Evolutionary conservation across 2,329 filamentous ascomycete species (phyloP), one percentile per base, ranked within the genome.

Genomic region (Clonostachys rosea): DNA sequence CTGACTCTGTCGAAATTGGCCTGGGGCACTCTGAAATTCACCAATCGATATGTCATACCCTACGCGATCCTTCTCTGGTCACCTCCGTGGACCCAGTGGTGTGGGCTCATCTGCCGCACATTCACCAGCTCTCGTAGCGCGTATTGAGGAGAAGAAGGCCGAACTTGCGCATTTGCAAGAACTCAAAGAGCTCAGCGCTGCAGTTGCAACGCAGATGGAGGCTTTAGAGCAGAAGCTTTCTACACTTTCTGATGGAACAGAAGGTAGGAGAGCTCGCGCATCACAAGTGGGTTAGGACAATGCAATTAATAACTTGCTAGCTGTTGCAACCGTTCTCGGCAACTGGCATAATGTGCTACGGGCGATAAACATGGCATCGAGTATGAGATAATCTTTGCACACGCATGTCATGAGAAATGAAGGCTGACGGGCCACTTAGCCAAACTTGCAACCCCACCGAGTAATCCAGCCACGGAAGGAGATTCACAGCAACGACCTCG

Each of bases 331-430:
- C n/a, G 89, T 95, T 18, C 74, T 95, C 62, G 81, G 85, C 46
- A 95, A 94, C 64, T 95, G 89, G 89, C 86, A 91, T 65, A 91
- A 89, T 57, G 89, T 95, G 53, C 75, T 95, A 50, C 78, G 86
- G 54, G 88, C 88, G 40, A 91, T 95, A 59, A 87, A 87, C 60
- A 91, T 94, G 87, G 89, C 89, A 51, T 91, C 87, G 50, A 78
- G 88, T 91, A 75, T 60, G 82, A 35, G 8, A 30, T 10, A 1
- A 13, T 17, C 13, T 43, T 34, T 17, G 30, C n/a, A 8, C 20
- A 13, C 9, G 13, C 20, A n/a, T 20, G 24, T 13, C 12, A 37
- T 9, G 34, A 39, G n/a, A 13, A 42, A 18, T 13, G 20, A 13
- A 33, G 11, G 40, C 35, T 34, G 36, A 39, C 17, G 17, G 30